These are phyloP conservation scores for Moricandia arvensis DNA, from an alignment of 345 rosid species.

Conservation along the genomic window DNA sequence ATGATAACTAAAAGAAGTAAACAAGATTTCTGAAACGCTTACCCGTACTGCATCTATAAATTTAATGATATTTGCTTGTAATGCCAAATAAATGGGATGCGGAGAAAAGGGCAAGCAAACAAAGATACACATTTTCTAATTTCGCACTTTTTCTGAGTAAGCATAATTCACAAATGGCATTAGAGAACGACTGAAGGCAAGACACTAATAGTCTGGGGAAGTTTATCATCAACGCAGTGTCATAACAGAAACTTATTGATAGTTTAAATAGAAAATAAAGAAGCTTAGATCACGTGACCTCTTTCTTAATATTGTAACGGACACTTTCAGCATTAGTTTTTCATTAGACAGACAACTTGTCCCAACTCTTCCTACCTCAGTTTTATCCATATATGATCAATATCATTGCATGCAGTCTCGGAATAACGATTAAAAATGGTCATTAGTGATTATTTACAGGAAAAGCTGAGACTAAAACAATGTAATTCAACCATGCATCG, in stretches of 20 bases:
- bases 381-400: slow-evolving; percentile 10
- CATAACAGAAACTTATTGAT: not conserved
- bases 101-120: slow-evolving; percentile 8
- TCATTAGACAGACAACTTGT: slow-evolving; percentile 23
- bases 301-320: slow-evolving; percentile 11
- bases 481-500: no score
- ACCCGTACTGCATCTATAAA: slow-evolving; percentile 5
- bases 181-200: slow-evolving; percentile 5
- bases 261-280: slow-evolving; percentile 3
- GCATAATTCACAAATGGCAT: slow-evolving; percentile 4
- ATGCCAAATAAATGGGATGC: slow-evolving; percentile 14
- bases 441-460: not conserved
- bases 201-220: slow-evolving; percentile 1
- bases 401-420: slow-evolving; percentile 1
- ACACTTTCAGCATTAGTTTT: slow-evolving; percentile 14
- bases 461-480: no score
- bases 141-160: slow-evolving; percentile 5
- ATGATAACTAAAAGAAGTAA: not conserved
- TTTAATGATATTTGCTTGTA: not conserved
- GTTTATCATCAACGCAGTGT: slow-evolving; percentile 1
- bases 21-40: slow-evolving; percentile 23
- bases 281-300: not conserved
- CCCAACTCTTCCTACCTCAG: slow-evolving; percentile 14
- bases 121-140: slow-evolving; percentile 3
- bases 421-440: slow-evolving; percentile 1